Base-by-base conservation (phyloP, 1,284 basidiomycete species). In the Fomitopsis betulina region DNA sequence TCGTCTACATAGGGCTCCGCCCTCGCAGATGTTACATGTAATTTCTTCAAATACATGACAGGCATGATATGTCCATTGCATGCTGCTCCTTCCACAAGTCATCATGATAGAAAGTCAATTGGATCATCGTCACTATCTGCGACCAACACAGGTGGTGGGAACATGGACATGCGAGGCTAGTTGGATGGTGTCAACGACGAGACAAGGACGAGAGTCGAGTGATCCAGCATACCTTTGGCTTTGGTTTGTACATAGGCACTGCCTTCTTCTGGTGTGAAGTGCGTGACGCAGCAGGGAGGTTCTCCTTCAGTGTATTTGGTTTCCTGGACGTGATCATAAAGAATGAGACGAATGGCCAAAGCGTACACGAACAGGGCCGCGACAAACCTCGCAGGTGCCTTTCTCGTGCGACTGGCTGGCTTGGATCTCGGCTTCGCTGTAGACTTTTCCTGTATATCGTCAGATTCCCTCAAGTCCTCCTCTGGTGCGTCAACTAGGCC, bases 81-180 rank as follows among this genome's bases (percentile, higher is more conserved):
- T 38, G 3, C 27, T 8, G 27, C 27, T 30, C 27, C 27, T 30
- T 30, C 27, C 8, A 8, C 27, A 3, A 30, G 1, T 30, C 27
- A 42, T 60, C 52, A 58, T 15, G 64, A 65, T 17, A 67, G 60
- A 45, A 65, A 64, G 47, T 67, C 62, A 54, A 67, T 66, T 3
- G 66, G 66, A 30, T 67, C 66, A n/a, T 52, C 56, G 32, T 67
- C 66, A 45, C 54, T 60, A 32, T 65, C 62, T 19, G 59, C 62
- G 19, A 33, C 56, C 2, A 40, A 27, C 23, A 56, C 35, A 5
- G 66, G 63, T 17, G 61, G 50, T 1, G 60, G 65, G 40, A 67
- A 65, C 58, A 65, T 58, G 1, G 66, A 67, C 53, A 67, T 13
- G 3, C 66, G 56, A 3, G 66, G 66, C 66, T 67, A 12, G 13